These are phyloP conservation scores for Metarhizium anisopliae DNA, from an alignment of 2,329 filamentous ascomycete genomes.

Conservation along the genomic window DNA sequence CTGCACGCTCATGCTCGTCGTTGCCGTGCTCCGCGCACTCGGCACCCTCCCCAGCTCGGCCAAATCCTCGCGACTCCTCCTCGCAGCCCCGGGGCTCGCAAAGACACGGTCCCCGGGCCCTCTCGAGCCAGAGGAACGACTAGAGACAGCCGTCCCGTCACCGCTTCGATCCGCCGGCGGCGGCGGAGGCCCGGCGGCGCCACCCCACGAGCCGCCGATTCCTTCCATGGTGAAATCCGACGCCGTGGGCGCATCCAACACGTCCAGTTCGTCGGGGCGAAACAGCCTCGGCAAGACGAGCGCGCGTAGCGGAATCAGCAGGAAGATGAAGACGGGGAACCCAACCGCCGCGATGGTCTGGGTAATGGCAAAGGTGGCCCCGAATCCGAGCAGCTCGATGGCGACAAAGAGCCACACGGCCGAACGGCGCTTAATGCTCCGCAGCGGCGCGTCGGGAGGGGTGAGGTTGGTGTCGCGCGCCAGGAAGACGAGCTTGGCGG, in stretches of 20 bases:
- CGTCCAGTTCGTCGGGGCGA: slow-evolving; percentile 46
- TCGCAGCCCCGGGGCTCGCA: slow-evolving; percentile 16
- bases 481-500: slow-evolving; percentile 63
- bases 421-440: slow-evolving; percentile 46
- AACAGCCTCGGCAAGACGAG: slow-evolving; percentile 56
- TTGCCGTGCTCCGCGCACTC: slow-evolving; percentile 20
- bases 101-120: slow-evolving; percentile 12
- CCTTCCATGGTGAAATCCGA: slow-evolving; percentile 70
- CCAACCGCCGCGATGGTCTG: slow-evolving; percentile 77
- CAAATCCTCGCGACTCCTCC: slow-evolving; percentile 25
- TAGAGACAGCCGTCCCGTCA: slow-evolving; percentile 9
- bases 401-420: slow-evolving; percentile 65
- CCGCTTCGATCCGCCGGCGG: slow-evolving; percentile 7
- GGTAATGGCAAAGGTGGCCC: slow-evolving; percentile 72
- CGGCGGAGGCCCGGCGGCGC: neutral
- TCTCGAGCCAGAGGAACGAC: slow-evolving; percentile 3
- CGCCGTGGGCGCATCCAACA: slow-evolving; percentile 66
- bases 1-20: slow-evolving; percentile 17
- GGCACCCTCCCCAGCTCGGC: slow-evolving; percentile 23
- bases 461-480: slow-evolving; percentile 56
- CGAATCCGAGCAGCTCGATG: slow-evolving; percentile 62
- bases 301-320: slow-evolving; percentile 58
- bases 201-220: slow-evolving; percentile 54
- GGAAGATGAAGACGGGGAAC: slow-evolving; percentile 66
- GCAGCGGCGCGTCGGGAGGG: slow-evolving; percentile 47